Base-by-base conservation (phyloP, 495 filamentous ascomycete genomes). In the Podospora australis region DNA sequence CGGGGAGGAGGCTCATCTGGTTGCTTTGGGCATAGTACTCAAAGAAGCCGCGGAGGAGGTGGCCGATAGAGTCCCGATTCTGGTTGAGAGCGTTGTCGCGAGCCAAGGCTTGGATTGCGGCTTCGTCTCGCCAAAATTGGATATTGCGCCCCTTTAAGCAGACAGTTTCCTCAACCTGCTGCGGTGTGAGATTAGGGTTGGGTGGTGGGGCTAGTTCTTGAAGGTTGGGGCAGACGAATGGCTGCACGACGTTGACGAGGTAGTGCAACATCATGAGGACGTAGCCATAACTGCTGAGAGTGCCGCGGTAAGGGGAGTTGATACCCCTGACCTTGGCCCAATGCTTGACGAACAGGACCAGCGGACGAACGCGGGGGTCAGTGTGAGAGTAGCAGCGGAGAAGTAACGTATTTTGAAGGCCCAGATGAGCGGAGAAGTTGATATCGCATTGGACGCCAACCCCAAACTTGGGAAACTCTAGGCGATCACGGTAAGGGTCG, bases 251-350 rank as follows among this genome's bases (percentile, higher is more conserved):
- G 55, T 94, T 91, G 51, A 88, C 73, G 24, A 94, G 80, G 54
- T 89, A 92, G 60, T 94, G 88, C n/a, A 94, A 68, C n/a, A 87
- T 82, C 86, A 94, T 90, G 6, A 94, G 70, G n/a, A 88, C 86
- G 64, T 89, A 94, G 39, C 88, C 88, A 60, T 94, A 94, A 45
- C 83, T 87, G 56, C 83, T 87, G 26, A 94, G 72, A 0, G 86
- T 90, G 42, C 88, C 88, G 32, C 79, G 78, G 59, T 88, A 92
- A n/a, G 84, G 78, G 44, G 74, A 78, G 65, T 92, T 92, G 65
- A 94, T 91, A 47, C 77, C 80, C 35, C 88, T 78, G 25, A 73
- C 72, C 63, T 87, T 90, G 29, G 88, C 84, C 88, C 88, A 94
- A 50, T 78, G 71, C 64, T 94, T 94, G 63, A 94, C 73, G 60